Percentiles rank a stretch among this genome's conserved stretches.
phyloP scores from a whole-genome alignment of 225 moss, liverwort and hornwort species.

The Lunularia cruciata region DNA sequence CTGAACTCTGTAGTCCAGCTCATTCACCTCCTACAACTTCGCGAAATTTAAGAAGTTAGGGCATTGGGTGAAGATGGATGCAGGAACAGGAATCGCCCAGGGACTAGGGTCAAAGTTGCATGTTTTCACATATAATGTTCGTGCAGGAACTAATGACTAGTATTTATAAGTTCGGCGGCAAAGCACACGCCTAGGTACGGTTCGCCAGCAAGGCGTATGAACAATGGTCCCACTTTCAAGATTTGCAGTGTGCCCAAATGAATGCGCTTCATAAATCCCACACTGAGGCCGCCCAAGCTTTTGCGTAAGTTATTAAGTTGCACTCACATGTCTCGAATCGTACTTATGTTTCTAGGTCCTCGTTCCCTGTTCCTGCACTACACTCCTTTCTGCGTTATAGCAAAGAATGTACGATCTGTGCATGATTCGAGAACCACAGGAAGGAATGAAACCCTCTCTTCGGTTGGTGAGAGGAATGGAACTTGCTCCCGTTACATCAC shows the following conservation, averaged over 20 bases:
- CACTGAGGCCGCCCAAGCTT: background rate
- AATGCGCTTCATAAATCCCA: conserved; percentile 12
- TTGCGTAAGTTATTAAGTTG: background rate
- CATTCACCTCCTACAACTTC: background rate
- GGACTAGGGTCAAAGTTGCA: background rate
- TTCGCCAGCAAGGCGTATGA: background rate
- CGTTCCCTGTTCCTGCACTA: no score
- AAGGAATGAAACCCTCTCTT: background rate
- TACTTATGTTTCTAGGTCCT: background rate
- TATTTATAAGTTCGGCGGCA: conserved; percentile 9
- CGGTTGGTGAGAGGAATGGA: background rate
- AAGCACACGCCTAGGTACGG: conserved; percentile 13
- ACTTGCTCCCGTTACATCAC: no score
- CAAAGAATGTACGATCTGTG: no score
- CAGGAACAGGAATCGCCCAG: background rate
- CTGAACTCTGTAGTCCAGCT: background rate
- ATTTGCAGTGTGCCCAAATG: background rate
- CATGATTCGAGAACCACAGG: no score
- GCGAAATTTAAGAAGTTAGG: background rate
- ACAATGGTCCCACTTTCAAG: conserved; percentile 9
- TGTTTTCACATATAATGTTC: conserved; percentile 1
- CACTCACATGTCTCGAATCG: background rate
- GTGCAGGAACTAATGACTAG: conserved; percentile 7
- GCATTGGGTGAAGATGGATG: background rate
- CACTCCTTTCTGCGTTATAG: no score